A percentile compares a stretch with the other conserved stretches of the same genome.
Conservation (phyloP, 1,139 yeast species). For the Lodderomyces oxycetoniae region DNA sequence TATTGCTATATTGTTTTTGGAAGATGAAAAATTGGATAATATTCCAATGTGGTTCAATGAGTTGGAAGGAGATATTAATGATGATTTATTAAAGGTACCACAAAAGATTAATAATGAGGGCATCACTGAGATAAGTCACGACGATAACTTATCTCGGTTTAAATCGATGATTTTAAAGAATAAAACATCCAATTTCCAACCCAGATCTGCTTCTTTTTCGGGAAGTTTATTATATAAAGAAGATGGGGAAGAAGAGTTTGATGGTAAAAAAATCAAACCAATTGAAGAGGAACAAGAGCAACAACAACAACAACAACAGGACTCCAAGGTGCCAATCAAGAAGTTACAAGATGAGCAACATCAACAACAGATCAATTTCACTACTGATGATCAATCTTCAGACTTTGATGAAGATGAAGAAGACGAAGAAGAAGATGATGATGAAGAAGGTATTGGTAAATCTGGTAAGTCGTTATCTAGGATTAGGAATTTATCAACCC, state of each 20-base stretch:
- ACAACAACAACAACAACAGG: too few relatives aligned
- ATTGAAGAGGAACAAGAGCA: constrained; percentile 11
- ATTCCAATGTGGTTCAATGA: constrained; percentile 96
- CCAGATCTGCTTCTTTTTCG: constrained; percentile 39
- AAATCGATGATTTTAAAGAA: constrained; percentile 39
- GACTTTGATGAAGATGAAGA: constrained; percentile 37
- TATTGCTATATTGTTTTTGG: constrained; percentile 79
- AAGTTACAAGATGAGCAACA: constrained; percentile 3
- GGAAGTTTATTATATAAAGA: constrained; percentile 28
- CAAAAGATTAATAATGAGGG: constrained; percentile 6
- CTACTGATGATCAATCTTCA: constrained; percentile 15
- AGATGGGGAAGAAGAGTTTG: constrained; percentile 10
- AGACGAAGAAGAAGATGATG: constrained; percentile 40
- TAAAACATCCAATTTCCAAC: constrained; percentile 28
- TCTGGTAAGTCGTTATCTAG: constrained; percentile 6
- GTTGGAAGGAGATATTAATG: constrained; percentile 58
- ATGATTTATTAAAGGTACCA: constrained; percentile 23
- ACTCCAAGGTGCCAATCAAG: too few relatives aligned
- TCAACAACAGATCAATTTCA: constrained; percentile 4
- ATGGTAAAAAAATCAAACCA: constrained; percentile 9
- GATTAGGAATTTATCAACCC: constrained; percentile 26
- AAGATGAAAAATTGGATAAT: constrained; percentile 84
- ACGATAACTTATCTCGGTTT: constrained; percentile 44
- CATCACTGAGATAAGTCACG: constrained; percentile 24
- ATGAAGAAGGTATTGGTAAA: constrained; percentile 17